Conservation (phyloP, 371 early-diverging fungal species). For the Mortierella sp. region DNA sequence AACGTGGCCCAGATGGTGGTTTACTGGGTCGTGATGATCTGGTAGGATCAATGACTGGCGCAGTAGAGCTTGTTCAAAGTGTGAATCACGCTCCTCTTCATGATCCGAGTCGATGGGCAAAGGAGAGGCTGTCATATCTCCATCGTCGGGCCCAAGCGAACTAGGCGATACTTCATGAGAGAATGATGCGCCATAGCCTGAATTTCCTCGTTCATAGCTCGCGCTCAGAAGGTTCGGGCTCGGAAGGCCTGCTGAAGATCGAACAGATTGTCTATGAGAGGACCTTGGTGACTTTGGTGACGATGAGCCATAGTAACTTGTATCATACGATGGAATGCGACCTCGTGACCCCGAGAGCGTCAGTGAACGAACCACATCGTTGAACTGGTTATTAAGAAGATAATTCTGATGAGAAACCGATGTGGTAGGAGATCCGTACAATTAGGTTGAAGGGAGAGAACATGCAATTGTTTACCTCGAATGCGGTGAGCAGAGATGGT, state of each 20-base stretch:
- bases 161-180: background rate
- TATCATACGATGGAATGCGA: constrained; percentile 40
- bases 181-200: background rate
- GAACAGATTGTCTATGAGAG: constrained; percentile 4
- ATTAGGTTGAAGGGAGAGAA: background rate
- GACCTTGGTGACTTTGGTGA: constrained; percentile 27
- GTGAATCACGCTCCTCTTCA: background rate
- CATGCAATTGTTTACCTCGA: constrained; percentile 25
- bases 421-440: background rate
- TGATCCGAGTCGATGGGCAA: background rate
- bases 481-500: constrained; percentile 42
- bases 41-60: constrained; percentile 47
- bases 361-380: constrained; percentile 53
- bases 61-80: constrained; percentile 3
- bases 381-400: constrained; percentile 20
- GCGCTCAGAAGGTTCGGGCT: too few species aligned
- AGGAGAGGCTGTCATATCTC: background rate
- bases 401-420: background rate
- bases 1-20: constrained; percentile 28
- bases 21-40: constrained; percentile 36
- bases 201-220: background rate
- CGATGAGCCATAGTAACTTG: constrained; percentile 49
- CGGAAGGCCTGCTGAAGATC: background rate
- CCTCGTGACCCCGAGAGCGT: constrained; percentile 49
- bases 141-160: background rate